Evolutionary conservation across 169 alveolate species (phyloP), one percentile per base, ranked within the genome.

Genomic region (Cyclospora cayetanensis): DNA sequence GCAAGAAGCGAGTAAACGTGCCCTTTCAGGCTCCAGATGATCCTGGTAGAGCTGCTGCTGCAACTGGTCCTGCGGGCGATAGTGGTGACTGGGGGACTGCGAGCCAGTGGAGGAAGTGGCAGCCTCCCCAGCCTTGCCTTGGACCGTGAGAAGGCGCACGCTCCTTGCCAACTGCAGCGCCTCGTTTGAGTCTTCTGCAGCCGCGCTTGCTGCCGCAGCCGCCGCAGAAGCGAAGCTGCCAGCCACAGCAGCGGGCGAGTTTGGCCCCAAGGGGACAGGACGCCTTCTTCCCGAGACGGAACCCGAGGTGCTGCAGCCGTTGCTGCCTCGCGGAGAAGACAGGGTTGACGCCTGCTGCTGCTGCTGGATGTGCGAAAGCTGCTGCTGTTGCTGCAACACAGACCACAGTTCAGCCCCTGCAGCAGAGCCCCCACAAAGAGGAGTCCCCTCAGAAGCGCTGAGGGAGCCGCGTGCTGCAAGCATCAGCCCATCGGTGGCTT

Each of bases 261-360:
- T 66, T 15, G 80, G 80, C 12, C 80, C 80, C 43, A 66, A n/a
- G 43, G 43, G 46, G 27, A 66, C 43, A 5, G 43, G 50, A 9
- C 80, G 80, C n/a, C 80, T 27, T 22, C 80, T 66, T 9, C 80
- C 80, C 43, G 46, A 9, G 22, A 3, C 25, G 46, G 43, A 27
- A n/a, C 22, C 43, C 43, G 80, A n/a, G 5, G 50, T 11, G 43
- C 43, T 66, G 80, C 27, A 55, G 70, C 70, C 27, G 70, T 55
- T 55, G 70, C 27, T 55, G 34, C 70, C 70, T 15, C 80, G 80
- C 80, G 80, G 80, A 27, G 80, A 66, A 9, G 80, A 66, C 31
- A 34, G 20, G n/a, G 50, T 29, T 0, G 80, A 66, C 80, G 12
- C 37, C 22, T 66, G 80, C 80, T 66, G 80, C 80, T 66, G 80